Evolutionary conservation across 805 yeast species (phyloP), one percentile per base, ranked within the genome.

Genomic region (Ogataea allantospora): DNA sequence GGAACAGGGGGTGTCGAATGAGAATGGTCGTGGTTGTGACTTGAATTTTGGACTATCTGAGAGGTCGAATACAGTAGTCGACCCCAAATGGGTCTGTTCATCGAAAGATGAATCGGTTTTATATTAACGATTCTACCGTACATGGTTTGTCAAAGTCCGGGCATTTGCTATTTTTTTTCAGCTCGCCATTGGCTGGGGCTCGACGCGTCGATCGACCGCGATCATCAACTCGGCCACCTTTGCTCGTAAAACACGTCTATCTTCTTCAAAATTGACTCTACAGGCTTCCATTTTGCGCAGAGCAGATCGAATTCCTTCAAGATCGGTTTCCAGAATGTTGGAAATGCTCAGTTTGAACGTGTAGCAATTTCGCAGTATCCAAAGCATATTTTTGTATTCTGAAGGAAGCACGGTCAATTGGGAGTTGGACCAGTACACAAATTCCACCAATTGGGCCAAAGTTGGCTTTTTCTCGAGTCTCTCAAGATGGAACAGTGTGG

Each of bases 211-310:
- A 31, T 22, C 41, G 41, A 13, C 36, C 15, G 5, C 12, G 17
- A 28, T 33, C 30, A 32, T 22, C 21, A 38, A 30, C 23, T 53
- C 42, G 62, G 39, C 22, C 37, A 50, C 38, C 55, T 59, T 32
- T 44, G 53, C 38, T 67, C 77, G 55, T 60, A 52, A 13, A 21
- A 26, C 37, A 2, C 23, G 28, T 22, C 51, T 33, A 11, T 38
- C 44, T 12, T 39, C 29, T n/a, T 22, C 49, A 27, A 54, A 53
- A 22, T 45, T 40, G n/a, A 55, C 39, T 4, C 61, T 60, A 12
- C 71, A 60, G 3, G 78, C 81, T 30, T 65, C 68, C 25, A 76
- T 43, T 50, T 77, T 76, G 35, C 79, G 61, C 38, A 75, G 43
- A 34, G 65, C 67, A 41, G 67, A 71, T 34, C 70, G 64, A 8